phyloP scores from a whole-genome alignment of 495 filamentous ascomycete species.

The Neurospora sp. region DNA sequence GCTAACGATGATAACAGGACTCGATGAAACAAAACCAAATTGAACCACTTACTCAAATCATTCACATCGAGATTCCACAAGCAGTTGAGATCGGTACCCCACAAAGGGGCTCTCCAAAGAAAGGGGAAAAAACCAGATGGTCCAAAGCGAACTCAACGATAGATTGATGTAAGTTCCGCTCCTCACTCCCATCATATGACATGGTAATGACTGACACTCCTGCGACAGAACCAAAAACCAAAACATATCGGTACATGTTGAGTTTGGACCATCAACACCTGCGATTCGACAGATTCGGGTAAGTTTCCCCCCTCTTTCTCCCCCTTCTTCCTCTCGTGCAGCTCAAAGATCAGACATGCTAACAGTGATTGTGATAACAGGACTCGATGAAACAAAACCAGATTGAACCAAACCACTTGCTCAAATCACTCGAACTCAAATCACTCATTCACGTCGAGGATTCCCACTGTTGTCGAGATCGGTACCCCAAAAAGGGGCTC shows the following conservation, averaged over 20 bases:
- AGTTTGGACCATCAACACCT: not conserved
- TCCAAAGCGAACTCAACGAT: not conserved
- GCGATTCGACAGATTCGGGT: not conserved
- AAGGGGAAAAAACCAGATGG: not conserved
- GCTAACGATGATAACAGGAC: not conserved
- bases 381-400: not conserved
- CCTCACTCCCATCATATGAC: not conserved
- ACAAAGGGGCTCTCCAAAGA: not conserved
- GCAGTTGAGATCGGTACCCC: not conserved
- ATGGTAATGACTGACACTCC: too few relatives aligned
- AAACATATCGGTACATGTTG: not conserved
- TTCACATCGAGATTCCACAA: not conserved
- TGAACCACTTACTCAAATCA: not conserved
- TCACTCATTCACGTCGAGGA: not conserved
- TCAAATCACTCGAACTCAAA: not conserved
- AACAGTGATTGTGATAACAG: not conserved
- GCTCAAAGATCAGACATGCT: not conserved
- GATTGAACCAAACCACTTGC: not conserved
- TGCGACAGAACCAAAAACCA: not conserved
- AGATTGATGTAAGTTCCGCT: not conserved
- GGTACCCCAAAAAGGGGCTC: not conserved
- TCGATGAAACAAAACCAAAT: not conserved
- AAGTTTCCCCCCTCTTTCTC: not conserved
- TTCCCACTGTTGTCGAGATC: not conserved
- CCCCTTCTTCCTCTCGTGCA: not conserved